Base-by-base conservation (phyloP, 73 alveolate genomes). In the Tetrahymena malaccensis region DNA sequence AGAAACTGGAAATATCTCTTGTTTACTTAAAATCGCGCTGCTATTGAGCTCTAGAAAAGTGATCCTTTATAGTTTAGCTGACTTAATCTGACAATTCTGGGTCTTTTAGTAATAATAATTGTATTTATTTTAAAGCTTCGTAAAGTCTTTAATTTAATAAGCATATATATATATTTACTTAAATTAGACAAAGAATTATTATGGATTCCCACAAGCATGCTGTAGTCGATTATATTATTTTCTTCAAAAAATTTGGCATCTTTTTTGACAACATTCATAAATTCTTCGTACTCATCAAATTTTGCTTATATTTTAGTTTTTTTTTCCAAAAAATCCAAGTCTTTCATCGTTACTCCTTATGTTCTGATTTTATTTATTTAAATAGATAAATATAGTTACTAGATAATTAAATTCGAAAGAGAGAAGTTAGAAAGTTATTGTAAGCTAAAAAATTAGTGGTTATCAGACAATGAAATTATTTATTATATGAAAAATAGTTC, bases 191-290 rank as follows among this genome's bases (percentile, higher is more conserved):
- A 25, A 7, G 94, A 70, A 56, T 93, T 44, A 43, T 38, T 50
- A 94, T 98, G 99, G 33, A 99, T 95, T 21, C 99, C 99, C 37
- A 99, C 97, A 38, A 99, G 97, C 35, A 99, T 94, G 83, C 99
- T 96, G 96, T 99, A 98, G 96, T 98, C 99, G 43, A 98, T 98
- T 11, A 99, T 98, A 56, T 97, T 95, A 94, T 97, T 98, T n/a
- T 97, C 94, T 93, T 97, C 98, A 93, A 99, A 98, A 96, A 98
- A 99, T 85, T 98, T 94, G 35, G 98, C 98, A 94, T 99, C 99
- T 70, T 96, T 98, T 85, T 95, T 96, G 3, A 99, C 94, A 85
- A 98, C 98, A 10, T 96, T 96, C 96, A 98, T 58, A 37, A 99
- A 93, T n/a, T 96, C 94, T 50, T 96, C 96, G 70, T 96, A 96